Base-by-base conservation (phyloP, 2,329 filamentous ascomycete genomes). In the Colletotrichum gigasporum region DNA sequence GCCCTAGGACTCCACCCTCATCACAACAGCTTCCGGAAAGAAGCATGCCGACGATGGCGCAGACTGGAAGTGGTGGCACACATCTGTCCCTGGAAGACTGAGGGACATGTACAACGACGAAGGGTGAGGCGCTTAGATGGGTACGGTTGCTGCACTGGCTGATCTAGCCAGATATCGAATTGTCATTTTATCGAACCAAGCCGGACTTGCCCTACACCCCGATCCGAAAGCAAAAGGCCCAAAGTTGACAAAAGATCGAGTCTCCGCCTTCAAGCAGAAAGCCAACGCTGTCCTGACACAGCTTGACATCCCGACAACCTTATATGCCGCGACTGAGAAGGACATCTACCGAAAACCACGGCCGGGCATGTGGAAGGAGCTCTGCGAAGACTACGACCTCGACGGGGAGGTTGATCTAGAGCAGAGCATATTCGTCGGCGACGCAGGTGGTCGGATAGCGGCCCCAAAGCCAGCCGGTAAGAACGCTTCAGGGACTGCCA, bases 21-120 rank as follows among this genome's bases (percentile, higher is more conserved):
- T 99, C 66, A 83, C 83, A 2, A 91, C 93, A 0, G 84, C 88
- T 4, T 97, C 94, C 0, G 94, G 94, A 7, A 96, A 93, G 77
- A 91, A 86, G 52, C 95, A 95, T 72, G 85, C 88, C 3, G 85
- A 85, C 53, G 87, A 89, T 68, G 86, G 89, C 0, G 81, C 83
- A 4, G 95, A 98, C 74, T 99, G 96, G 96, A 93, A 92, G 75
- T 99, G 96, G 96, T 98, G 94, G 93, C 82, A 96, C 74, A 70
- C 78, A 12, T 83, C 79, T 16, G 91, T 98, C 0, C 93, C 93
- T 1, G 78, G 76, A 0, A 87, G 81, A 54, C 76, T 99, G 16
- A 87, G 85, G 68, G 80, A 89, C 63, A 81, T 98, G 2, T 86
- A 93, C 71, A 68, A 78, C 6, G 81, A 87, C 10, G 86, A 96